phyloP scores from a whole-genome alignment of 805 yeast species.

The Saccharomycopsis sp. region DNA sequence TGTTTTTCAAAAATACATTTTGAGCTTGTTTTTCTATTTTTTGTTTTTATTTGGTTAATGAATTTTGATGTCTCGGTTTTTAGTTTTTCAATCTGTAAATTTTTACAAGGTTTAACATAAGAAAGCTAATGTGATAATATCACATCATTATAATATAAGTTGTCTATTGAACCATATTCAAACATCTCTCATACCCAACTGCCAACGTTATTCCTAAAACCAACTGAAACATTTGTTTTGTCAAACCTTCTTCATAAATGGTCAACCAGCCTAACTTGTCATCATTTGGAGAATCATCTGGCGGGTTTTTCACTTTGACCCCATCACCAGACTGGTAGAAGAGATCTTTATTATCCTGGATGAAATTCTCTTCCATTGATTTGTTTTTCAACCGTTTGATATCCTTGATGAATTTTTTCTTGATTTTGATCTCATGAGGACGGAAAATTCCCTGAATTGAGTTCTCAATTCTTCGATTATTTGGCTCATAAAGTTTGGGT shows the following conservation, averaged over 20 bases:
- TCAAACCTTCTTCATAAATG: slow-evolving; percentile 36
- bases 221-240: slow-evolving; percentile 37
- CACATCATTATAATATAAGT: too few relatives aligned
- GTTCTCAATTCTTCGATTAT: slow-evolving; percentile 18
- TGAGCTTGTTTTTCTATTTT: too few relatives aligned
- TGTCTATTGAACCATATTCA: background rate
- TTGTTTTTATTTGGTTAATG: too few relatives aligned
- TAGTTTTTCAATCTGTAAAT: too few relatives aligned
- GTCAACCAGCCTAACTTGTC: slow-evolving; percentile 58
- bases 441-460: slow-evolving; percentile 31
- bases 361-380: slow-evolving; percentile 1
- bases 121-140: too few relatives aligned
- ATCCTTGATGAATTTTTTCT: slow-evolving; percentile 30
- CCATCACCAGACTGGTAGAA: slow-evolving; percentile 44
- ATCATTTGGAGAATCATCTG: slow-evolving; percentile 53
- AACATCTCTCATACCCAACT: slow-evolving; percentile 31
- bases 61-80: too few relatives aligned
- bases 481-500: slow-evolving; percentile 5
- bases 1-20: too few relatives aligned
- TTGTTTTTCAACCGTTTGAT: slow-evolving; percentile 22
- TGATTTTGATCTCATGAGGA: slow-evolving; percentile 30
- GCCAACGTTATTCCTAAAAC: slow-evolving; percentile 45
- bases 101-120: too few relatives aligned
- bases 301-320: slow-evolving; percentile 34
- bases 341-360: slow-evolving; percentile 13